Base-by-base conservation (phyloP, 2,329 filamentous ascomycete genomes). In the Xylaria sp. region DNA sequence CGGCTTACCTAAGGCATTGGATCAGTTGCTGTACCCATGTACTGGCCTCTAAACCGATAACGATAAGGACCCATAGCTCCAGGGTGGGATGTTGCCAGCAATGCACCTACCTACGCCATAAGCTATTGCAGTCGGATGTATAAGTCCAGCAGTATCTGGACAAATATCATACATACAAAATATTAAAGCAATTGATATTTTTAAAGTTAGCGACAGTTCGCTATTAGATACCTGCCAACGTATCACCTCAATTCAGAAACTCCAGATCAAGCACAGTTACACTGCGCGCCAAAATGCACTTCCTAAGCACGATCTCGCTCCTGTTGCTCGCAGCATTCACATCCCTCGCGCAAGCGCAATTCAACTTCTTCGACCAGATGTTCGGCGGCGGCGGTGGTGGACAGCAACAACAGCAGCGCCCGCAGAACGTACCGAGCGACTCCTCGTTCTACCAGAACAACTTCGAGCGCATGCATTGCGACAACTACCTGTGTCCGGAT, bases 291-390 rank as follows among this genome's bases (percentile, higher is more conserved):
- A 80, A 65, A 34, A 83, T 83, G 81, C 77, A 72, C 54, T 69
- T 76, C 67, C 65, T 77, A 13, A 64, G 67, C 62, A 64, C 70
- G 37, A 58, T 80, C 44, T 70, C 78, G n/a, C 65, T 86, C 61
- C 75, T 86, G 54, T 73, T 89, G 23, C 79, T 94, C 18, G 82
- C 92, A 59, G 80, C 94, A 34, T 82, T 88, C 70, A 81, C 88
- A 39, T 76, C 83, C 18, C 89, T 66, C 3, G 61, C 86, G 3
- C 84, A 87, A 66, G 93, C 93, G 12, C 95, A 98, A 82, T 98
- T 98, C 81, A 92, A 93, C 79, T 97, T 99, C 88, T 99, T 98
- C 83, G 94, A 98, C 80, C 94, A 98, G 77, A 97, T 98, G 93
- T 98, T 99, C 80, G 87, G 89, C 75, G 88, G n/a, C 73, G 85